Base-by-base conservation (phyloP, 805 yeast species). In the Metschnikowia proteae region DNA sequence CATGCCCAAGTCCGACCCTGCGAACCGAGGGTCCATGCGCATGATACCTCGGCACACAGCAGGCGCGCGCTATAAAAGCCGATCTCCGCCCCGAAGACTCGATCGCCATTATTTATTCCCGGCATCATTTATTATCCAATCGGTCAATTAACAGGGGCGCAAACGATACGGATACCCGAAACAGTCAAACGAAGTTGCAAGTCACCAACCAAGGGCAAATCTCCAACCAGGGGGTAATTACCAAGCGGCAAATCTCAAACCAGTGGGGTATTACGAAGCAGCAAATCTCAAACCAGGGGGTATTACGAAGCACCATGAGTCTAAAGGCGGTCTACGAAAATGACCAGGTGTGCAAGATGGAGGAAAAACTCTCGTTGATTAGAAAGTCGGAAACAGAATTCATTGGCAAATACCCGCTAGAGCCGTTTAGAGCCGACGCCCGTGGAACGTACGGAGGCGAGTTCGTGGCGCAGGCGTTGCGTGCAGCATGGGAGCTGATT, bases 361-460 rank as follows among this genome's bases (percentile, higher is more conserved):
- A 60, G 40, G 60, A 60, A 38, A 60, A 58, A 46, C 54, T 60
- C 34, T 29, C 46, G 38, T 33, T 57, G n/a, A 38, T 45, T 10
- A 48, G 47, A 9, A 43, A 37, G 17, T 54, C 50, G 9, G 53
- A 49, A n/a, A 47, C 53, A n/a, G 52, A 53, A 10, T 57, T 49
- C 27, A 39, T 47, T n/a, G 67, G 65, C 5, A 58, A 60, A 27
- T 55, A 62, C 48, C 67, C 66, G 3, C 55, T 63, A 47, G 60
- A 64, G 46, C 54, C 60, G 7, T 56, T 60, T 38, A 45, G 47
- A 6, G 48, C 47, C 8, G 64, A 51, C 3, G 56, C 56, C 13
- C 48, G 69, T 25, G 69, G 69, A 2, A 58, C 61, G 1, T 65
- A 60, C 38, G 69, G 69, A 3, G 69, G 68, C 3, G 69, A 65